Evolutionary conservation across 179 eudicot species (phyloP).

Genomic region (Patellifolia procumbens): DNA sequence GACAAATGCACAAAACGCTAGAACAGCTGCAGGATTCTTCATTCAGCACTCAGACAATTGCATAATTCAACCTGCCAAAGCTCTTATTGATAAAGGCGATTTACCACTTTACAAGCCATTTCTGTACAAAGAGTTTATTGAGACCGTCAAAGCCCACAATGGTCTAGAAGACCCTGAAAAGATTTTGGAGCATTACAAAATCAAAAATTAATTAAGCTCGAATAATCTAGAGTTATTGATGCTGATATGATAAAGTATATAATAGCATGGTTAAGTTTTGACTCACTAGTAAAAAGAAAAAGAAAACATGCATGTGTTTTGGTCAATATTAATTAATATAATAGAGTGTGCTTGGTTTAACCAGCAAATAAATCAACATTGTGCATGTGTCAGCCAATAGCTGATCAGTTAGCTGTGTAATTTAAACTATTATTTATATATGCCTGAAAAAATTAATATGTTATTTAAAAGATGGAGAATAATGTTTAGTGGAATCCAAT

Average conservation of each 20-base stretch:
- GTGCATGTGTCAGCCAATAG: background rate
- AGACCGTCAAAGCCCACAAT: background rate
- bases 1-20: constrained; percentile 36
- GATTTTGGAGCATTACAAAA: constrained; percentile 3
- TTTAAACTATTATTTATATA: no score
- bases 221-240: background rate
- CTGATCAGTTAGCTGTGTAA: background rate
- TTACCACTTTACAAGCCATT: constrained; percentile 9
- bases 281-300: background rate
- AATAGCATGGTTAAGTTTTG: background rate
- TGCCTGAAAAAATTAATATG: no score
- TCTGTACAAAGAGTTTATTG: constrained; percentile 7
- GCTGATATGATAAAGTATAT: no score
- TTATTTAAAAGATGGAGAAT: no score
- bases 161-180: background rate
- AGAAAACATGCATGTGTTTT: background rate
- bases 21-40: constrained; percentile 40
- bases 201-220: background rate
- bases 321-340: background rate
- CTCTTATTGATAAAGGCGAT: constrained; percentile 22
- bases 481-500: no score
- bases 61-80: constrained; percentile 43
- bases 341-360: no score
- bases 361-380: background rate
- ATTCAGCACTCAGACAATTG: constrained; percentile 37